Evolutionary conservation across 352 stramenopile genomes (phyloP).

Genomic region (Thalassiosira ordinaria): DNA sequence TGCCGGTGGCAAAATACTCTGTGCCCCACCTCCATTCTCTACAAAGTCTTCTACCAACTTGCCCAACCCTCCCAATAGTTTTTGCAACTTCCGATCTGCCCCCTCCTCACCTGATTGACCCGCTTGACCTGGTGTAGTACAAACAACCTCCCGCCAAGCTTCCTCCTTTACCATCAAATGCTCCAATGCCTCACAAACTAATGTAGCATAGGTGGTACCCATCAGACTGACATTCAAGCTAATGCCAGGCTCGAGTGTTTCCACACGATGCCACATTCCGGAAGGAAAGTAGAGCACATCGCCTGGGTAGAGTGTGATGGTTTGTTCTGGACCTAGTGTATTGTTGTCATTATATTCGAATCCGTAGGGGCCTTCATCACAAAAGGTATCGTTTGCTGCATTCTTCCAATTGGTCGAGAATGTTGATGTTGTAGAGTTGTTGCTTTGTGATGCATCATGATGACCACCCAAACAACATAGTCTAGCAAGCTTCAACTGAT

Average conservation of each 20-base stretch:
- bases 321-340: conserved; percentile 56
- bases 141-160: conserved; percentile 71
- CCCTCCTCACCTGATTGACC: conserved; percentile 5
- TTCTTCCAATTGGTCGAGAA: too few relatives aligned
- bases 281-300: conserved; percentile 85
- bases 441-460: too few relatives aligned
- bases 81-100: conserved; percentile 46
- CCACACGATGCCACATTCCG: conserved; percentile 85
- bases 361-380: conserved; percentile 19
- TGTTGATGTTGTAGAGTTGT: too few relatives aligned
- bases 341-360: conserved; percentile 65
- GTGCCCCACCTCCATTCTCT: conserved; percentile 24
- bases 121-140: conserved; percentile 29
- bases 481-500: conserved; percentile 85
- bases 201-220: conserved; percentile 76
- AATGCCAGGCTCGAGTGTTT: conserved; percentile 75
- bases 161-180: conserved; percentile 69
- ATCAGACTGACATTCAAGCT: conserved; percentile 84
- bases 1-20: conserved; percentile 71
- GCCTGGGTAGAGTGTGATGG: conserved; percentile 67
- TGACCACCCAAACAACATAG: conserved; percentile 41
- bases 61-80: conserved; percentile 67
- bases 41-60: conserved; percentile 57
- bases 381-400: neutral
- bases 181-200: conserved; percentile 72